Conservation (phyloP, 2,329 filamentous ascomycete species). For the Aspergillus brasiliensis region DNA sequence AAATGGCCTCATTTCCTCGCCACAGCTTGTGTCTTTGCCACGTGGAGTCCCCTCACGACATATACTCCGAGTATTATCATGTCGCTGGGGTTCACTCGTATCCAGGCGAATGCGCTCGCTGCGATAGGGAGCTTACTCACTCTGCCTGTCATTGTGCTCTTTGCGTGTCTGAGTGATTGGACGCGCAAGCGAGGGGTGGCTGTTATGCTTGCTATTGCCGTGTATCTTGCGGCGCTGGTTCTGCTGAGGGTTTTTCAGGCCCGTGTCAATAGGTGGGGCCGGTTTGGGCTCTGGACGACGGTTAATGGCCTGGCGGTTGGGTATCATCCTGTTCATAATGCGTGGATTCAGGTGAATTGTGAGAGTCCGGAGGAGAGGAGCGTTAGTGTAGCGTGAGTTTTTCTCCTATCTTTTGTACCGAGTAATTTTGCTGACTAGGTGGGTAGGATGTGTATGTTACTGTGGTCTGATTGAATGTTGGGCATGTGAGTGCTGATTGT, state of each 20-base stretch:
- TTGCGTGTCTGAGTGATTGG: conserved; percentile 53
- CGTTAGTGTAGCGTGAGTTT: conserved; percentile 51
- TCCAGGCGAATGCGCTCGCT: conserved; percentile 52
- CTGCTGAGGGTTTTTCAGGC: conserved; percentile 46
- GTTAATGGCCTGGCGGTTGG: conserved; percentile 56
- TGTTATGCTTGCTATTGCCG: conserved; percentile 49
- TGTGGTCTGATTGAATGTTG: background rate
- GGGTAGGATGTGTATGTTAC: conserved; percentile 31
- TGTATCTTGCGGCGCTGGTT: conserved; percentile 51
- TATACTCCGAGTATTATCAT: conserved; percentile 49
- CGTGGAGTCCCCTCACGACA: conserved; percentile 55
- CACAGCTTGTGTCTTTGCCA: conserved; percentile 55
- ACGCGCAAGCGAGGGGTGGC: conserved; percentile 48
- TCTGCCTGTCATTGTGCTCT: conserved; percentile 51
- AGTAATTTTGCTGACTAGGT: conserved; percentile 23
- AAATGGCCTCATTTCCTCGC: conserved; percentile 55
- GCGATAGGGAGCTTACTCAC: conserved; percentile 46
- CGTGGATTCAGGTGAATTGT: conserved; percentile 58
- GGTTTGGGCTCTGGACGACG: conserved; percentile 55
- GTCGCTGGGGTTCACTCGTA: conserved; percentile 50
- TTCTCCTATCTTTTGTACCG: background rate
- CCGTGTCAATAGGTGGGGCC: conserved; percentile 51
- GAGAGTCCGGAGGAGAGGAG: conserved; percentile 50
- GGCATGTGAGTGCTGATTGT: background rate
- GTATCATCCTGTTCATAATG: conserved; percentile 58